These are phyloP conservation scores for Diutina neorugosa DNA, from an alignment of 1,139 yeast genomes.

Conservation along the genomic window DNA sequence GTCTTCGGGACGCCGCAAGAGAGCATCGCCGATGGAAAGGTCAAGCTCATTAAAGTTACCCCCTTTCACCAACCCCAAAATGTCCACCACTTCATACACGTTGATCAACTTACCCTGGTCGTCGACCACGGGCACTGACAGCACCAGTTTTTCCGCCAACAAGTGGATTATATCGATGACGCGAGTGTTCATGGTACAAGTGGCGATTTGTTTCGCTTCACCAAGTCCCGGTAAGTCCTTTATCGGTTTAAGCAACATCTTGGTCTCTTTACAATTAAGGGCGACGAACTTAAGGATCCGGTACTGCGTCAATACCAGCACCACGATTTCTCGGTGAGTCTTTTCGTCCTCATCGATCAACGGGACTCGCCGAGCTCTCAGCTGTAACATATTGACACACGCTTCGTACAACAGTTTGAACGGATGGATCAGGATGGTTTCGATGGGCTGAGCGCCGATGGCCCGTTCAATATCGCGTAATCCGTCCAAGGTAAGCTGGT, in stretches of 20 bases:
- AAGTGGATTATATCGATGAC: constrained; percentile 88
- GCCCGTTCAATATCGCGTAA: constrained; percentile 76
- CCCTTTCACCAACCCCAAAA: constrained; percentile 83
- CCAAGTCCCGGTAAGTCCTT: constrained; percentile 55
- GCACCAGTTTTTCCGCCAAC: constrained; percentile 66
- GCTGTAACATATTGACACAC: constrained; percentile 80
- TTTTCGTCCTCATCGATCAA: constrained; percentile 89
- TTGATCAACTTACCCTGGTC: constrained; percentile 54
- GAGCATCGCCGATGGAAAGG: constrained; percentile 90
- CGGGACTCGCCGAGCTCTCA: constrained; percentile 89
- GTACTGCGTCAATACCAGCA: constrained; percentile 90
- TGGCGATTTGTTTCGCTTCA: constrained; percentile 45
- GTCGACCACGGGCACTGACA: constrained; percentile 77
- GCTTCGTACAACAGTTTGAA: constrained; percentile 86
- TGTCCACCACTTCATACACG: constrained; percentile 95
- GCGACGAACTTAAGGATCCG: constrained; percentile 93
- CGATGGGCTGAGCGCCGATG: constrained; percentile 81
- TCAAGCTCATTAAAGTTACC: constrained; percentile 89
- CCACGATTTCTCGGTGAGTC: constrained; percentile 88
- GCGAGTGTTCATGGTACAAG: constrained; percentile 85
- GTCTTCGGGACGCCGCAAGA: constrained; percentile 88
- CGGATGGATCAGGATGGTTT: constrained; percentile 84
- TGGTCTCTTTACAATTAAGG: constrained; percentile 88
- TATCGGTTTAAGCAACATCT: constrained; percentile 69
- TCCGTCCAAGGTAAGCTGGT: constrained; percentile 76